Evolutionary conservation across 176 grass and related monocot species (phyloP), one percentile per base, ranked within the genome.

Genomic region (Melocanna baccifera): DNA sequence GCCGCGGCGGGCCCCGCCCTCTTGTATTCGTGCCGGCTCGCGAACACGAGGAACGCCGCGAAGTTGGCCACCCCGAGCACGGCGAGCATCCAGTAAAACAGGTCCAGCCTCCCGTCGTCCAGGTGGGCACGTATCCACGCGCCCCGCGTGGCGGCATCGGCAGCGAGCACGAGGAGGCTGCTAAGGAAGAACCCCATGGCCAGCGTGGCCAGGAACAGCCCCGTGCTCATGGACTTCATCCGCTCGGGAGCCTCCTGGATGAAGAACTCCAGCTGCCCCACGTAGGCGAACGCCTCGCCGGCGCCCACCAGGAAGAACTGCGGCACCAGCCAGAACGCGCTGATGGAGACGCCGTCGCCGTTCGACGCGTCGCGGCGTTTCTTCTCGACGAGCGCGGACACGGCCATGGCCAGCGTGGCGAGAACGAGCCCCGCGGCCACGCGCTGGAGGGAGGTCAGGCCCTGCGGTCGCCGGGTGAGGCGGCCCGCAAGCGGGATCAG

Each of bases 221-320:
- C 91, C 15, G 91, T 94, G 83, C 88, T 88, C 88, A 94, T 88
- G 23, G 91, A 94, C 75, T 94, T 94, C 91, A 94, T 94, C 67
- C 85, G 62, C 73, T 93, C 91, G 0, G 91, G 91, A 0, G 82
- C 88, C 76, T 93, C 88, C 37, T 82, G 69, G 73, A 93, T 91
- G 79, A 91, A 93, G 86, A 93, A 93, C 79, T 93, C 88, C 3
- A 91, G 86, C 86, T 94, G 91, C 20, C 91, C 88, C 40, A 94
- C 88, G 81, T 94, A 91, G 9, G 91, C 91, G 80, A 94, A 94
- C 48, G 88, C 91, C 82, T 94, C 91, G 67, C 91, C 91, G 18
- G 91, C 78, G 73, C 91, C 91, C 25, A 94, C 91, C 73, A 94
- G 45, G 67, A 91, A 83, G 83, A 86, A 88, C 73, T 94, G 88